Evolutionary conservation across 148 eudicot genomes (phyloP), one percentile per base, ranked within the genome.

Genomic region (Persicaria maculosa): DNA sequence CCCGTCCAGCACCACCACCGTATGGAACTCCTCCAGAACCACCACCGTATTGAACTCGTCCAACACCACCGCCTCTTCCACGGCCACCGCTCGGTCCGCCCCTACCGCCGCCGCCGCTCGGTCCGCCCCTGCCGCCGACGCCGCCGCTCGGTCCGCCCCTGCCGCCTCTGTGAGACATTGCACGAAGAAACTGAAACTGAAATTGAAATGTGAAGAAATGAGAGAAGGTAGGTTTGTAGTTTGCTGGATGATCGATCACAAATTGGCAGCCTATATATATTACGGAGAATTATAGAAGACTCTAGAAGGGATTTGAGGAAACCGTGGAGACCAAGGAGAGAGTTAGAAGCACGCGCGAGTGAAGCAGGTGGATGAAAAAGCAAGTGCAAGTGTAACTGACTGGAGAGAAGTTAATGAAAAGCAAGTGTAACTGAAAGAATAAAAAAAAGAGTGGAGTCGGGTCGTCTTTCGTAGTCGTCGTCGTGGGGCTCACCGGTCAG

Each of bases 1-100:
- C 74, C 52, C 74, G 40, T 4, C 74, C 55, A 4, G 74, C 79
- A 20, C 74, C 55, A 4, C 79, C 79, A 20, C 62, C 55, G n/a
- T 45, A 25, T 9, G 1, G 9, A 0, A 44, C 52, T 12, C 55
- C 14, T 76, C 58, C 16, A 15, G 22, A 74, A 1, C 54, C 11
- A 16, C 73, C 64, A 5, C 74, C 71, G 47, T 59, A 48, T n/a
- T 47, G 11, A 20, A 72, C 76, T 14, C 71, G 31, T 1, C 77
- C 46, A 9, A 47, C 74, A 25, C 44, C 52, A 4, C 45, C 43
- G n/a, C 53, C 47, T 2, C 53, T 47, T 44, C 74, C 79, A 10
- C 67, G 48, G 5, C 67, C 73, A 15, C 64, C 62, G 0, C 50
- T 46, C 12, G 40, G 40, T 31, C 64, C 20, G 7, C 74, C 8